Percentiles rank a stretch among this genome's conserved stretches.
phyloP scores from a whole-genome alignment of 305 asterid species.

The Solanum aculeatissimum region DNA sequence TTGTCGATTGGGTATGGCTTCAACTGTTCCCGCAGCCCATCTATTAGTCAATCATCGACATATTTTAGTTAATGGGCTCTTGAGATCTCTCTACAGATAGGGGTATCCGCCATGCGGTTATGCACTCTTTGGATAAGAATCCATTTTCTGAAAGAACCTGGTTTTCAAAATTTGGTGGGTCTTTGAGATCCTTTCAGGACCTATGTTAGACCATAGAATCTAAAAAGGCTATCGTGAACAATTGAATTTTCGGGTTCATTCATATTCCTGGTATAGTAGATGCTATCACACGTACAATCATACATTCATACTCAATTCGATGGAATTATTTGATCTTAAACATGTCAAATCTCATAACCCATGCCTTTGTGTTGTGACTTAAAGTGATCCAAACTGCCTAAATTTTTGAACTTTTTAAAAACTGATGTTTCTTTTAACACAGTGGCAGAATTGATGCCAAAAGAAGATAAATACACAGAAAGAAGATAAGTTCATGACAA shows the following conservation, averaged over 20 bases:
- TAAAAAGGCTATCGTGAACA: neutral
- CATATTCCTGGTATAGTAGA: neutral
- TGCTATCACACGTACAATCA: neutral
- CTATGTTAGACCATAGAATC: neutral
- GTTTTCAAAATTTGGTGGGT: neutral
- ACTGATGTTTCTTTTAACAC: neutral
- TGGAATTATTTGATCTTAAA: neutral
- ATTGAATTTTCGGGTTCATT: neutral
- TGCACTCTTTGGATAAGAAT: neutral
- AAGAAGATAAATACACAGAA: neutral
- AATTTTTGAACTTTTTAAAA: neutral
- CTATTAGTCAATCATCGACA: neutral
- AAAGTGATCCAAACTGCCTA: neutral
- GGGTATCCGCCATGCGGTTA: neutral
- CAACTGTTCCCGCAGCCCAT: neutral
- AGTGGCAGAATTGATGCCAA: neutral
- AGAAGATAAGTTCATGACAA: neutral
- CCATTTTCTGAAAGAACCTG: neutral
- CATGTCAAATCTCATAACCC: neutral
- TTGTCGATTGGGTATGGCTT: neutral
- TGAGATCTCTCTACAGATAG: neutral
- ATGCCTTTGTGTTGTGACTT: neutral
- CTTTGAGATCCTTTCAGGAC: neutral
- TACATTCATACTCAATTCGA: neutral
- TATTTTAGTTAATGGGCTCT: neutral